These are phyloP conservation scores for Botrytis elliptica DNA, from an alignment of 2,329 filamentous ascomycete genomes.

Conservation along the genomic window DNA sequence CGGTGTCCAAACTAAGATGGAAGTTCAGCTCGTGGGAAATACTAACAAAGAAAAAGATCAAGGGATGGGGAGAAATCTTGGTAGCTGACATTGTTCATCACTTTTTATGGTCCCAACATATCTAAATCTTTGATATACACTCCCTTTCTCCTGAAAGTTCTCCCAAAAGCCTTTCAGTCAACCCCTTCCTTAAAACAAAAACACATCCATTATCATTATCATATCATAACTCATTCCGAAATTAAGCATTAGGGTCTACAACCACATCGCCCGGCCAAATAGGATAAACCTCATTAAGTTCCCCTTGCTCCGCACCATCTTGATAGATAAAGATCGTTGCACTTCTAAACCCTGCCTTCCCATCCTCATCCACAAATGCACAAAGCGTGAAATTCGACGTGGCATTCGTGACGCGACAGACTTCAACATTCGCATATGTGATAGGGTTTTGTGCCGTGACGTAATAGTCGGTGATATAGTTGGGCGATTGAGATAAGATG, in stretches of 20 bases:
- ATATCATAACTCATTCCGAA: not conserved
- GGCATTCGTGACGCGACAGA: not conserved
- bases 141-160: no score
- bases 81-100: not conserved
- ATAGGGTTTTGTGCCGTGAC: not conserved
- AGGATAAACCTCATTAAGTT: constrained; percentile 5
- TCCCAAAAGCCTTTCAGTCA: no score
- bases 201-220: not conserved
- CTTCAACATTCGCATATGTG: not conserved
- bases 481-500: not conserved
- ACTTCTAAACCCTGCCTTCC: not conserved
- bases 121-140: no score
- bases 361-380: constrained; percentile 1
- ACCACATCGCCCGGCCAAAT: constrained; percentile 4
- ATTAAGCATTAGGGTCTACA: not conserved
- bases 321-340: not conserved
- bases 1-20: no score
- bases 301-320: not conserved
- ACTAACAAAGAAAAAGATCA: not conserved
- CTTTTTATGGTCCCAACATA: no score
- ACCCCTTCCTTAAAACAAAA: no score
- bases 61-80: not conserved
- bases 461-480: not conserved
- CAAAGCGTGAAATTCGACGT: constrained; percentile 9
- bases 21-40: not conserved